A percentile compares a stretch with the other conserved stretches of the same genome.
Conservation (phyloP, 2,329 filamentous ascomycete species). For the Diaporthe ilicicola region DNA sequence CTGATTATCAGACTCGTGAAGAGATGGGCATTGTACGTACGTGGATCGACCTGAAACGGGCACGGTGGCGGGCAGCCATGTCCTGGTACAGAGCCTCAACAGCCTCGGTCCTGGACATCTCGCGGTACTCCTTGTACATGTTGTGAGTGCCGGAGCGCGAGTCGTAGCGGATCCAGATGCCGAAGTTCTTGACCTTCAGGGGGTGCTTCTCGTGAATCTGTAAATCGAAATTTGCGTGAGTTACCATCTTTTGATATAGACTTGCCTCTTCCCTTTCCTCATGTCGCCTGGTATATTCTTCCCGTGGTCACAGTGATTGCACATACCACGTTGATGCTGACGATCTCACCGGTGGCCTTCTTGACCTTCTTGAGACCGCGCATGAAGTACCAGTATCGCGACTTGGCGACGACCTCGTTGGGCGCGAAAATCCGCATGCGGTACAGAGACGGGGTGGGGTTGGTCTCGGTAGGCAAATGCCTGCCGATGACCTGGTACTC, state of each 20-base stretch:
- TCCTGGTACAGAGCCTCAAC: constrained; percentile 98
- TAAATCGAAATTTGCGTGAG: constrained; percentile 32
- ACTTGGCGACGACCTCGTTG: constrained; percentile 98
- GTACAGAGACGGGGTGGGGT: constrained; percentile 98
- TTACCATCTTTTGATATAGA: not conserved
- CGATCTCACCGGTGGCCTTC: constrained; percentile 99
- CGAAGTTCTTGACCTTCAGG: constrained; percentile 99
- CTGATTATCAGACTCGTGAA: not conserved
- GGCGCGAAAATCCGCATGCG: constrained; percentile 99
- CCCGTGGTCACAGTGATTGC: constrained; percentile 19
- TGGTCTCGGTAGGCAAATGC: constrained; percentile 96
- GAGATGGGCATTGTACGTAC: constrained; percentile 66
- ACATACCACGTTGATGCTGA: constrained; percentile 93
- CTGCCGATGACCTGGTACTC: constrained; percentile 99
- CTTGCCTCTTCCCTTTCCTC: not conserved
- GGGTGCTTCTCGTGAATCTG: constrained; percentile 99
- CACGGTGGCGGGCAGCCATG: constrained; percentile 98
- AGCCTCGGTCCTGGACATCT: constrained; percentile 94
- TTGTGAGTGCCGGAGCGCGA: constrained; percentile 99
- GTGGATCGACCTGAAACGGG: constrained; percentile 98
- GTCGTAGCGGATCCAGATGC: constrained; percentile 99
- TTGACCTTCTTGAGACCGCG: constrained; percentile 99
- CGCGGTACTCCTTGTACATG: constrained; percentile 99
- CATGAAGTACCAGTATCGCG: constrained; percentile 99
- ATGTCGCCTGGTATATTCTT: constrained; percentile 24